Base-by-base conservation (phyloP, 768 basidiomycete genomes). In the Naganishia randhawae region DNA sequence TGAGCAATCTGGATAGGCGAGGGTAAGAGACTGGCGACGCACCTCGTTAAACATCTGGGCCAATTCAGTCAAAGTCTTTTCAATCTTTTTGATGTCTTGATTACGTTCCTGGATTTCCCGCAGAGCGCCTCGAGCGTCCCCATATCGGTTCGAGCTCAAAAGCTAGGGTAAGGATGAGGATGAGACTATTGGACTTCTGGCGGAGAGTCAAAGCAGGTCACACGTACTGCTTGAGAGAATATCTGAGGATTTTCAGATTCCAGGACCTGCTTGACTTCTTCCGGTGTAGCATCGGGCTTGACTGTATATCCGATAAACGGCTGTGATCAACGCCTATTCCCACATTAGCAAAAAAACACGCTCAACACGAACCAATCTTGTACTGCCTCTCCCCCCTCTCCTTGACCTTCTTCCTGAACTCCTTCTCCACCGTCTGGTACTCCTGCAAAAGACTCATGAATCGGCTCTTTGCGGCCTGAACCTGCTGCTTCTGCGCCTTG, bases 81-180 rank as follows among this genome's bases (percentile, higher is more conserved):
- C 92, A 76, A 95, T 91, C 77, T 85, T 86, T 72, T 85, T 84
- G 72, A 97, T 85, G 69, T 96, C 92, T 74, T 88, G 84, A 76
- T 94, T 91, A 39, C 93, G 85, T 67, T 89, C 86, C 77, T 94
- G 93, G 0, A 93, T 92, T 80, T 96, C 93, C 57, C 86, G 84
- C 78, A 88, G 91, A 0, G 90, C 92, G 50, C 85, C 84, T 53
- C 91, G 83, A 17, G 91, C 87, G 72, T 91, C 89, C 35, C 87
- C 90, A 78, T 91, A 91, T n/a, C 86, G 86, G 61, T 85, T 86
- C n/a, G 90, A 89, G 32, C 83, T 83, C 48, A 88, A 84, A 50
- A 93, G 82, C 90, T 91, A 69, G 10, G 50, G 37, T 27, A 13
- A 31, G 50, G 65, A 61, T 68, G 67, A 33, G 31, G 17, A 6